Evolutionary conservation across 1,139 yeast species (phyloP), one percentile per base, ranked within the genome.

Genomic region (Candida tunisiensis): DNA sequence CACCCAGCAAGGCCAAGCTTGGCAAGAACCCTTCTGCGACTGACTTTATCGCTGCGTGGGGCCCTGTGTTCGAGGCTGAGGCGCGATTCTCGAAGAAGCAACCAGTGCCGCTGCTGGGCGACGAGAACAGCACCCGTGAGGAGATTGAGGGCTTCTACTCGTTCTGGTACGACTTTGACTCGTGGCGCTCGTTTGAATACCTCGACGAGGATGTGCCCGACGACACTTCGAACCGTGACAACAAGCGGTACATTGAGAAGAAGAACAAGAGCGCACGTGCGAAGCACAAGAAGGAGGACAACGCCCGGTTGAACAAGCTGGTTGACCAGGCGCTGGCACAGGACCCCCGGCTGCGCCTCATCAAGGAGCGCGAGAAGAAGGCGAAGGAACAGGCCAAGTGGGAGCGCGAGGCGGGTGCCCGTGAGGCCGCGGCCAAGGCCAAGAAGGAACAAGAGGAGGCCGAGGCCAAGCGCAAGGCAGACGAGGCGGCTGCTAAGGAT

Each of bases 141-240:
- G 92, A 83, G 37, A 93, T 88, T 31, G 98, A 88, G 47, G 63
- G 59, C 25, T 91, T 88, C 62, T 88, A 88, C 65, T 61, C 66
- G 33, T 82, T 80, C 66, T 88, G 91, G 88, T 83, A 83, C 58
- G 77, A 78, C 55, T 82, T 88, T 45, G 96, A 88, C 54, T 88
- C 98, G 18, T 88, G 99, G 99, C 82, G 93, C 65, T 65, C 94
- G 25, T 88, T 88, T 51, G 99, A 88, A 62, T 88, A 85, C 62
- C 71, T 85, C 55, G 99, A 88, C 51, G 98, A 88, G 63, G 99
- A 88, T 53, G 95, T 85, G 49, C 99, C 99, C 41, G 99, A 88
- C 63, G 99, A 88, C 60, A 79, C 95, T 36, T 80, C 93, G 37
- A 91, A 88, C 72, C 83, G 99, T 68, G 98, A 88, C 55, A 93